These are phyloP conservation scores for Pseudocercospora fuligena DNA, from an alignment of 2,329 filamentous ascomycete genomes.

Conservation along the genomic window DNA sequence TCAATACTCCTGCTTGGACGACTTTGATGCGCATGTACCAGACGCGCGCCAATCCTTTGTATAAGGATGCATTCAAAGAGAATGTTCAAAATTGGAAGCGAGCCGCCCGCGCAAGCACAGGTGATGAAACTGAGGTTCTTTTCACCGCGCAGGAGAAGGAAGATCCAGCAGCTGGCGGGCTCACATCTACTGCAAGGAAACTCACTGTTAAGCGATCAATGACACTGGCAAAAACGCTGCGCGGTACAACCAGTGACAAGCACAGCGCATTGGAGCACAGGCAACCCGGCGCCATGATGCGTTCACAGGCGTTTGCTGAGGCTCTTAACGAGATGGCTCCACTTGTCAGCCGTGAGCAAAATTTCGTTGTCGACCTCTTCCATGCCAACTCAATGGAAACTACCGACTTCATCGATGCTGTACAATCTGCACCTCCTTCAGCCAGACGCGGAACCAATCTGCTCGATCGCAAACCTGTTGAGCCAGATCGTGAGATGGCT, in stretches of 20 bases:
- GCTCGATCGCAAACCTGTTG: conserved; percentile 75
- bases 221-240: conserved; percentile 75
- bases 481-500: conserved; percentile 86
- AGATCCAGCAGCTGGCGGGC: conserved; percentile 61
- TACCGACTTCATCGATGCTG: conserved; percentile 80
- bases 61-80: conserved; percentile 80
- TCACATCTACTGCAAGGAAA: conserved; percentile 78
- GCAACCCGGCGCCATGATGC: conserved; percentile 51
- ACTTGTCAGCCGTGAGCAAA: conserved; percentile 89
- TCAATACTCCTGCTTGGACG: conserved; percentile 82
- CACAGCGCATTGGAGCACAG: conserved; percentile 62
- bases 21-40: conserved; percentile 80
- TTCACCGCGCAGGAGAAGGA: conserved; percentile 92
- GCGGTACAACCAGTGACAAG: conserved; percentile 67
- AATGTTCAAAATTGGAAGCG: conserved; percentile 74
- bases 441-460: conserved; percentile 75
- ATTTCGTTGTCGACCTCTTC: conserved; percentile 97
- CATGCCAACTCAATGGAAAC: conserved; percentile 85
- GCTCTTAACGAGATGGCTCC: conserved; percentile 81
- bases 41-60: conserved; percentile 73
- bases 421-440: conserved; percentile 68
- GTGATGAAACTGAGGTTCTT: conserved; percentile 59
- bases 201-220: conserved; percentile 93
- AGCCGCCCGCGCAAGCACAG: conserved; percentile 36
- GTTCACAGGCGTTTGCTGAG: conserved; percentile 80